Conservation (phyloP, 805 yeast species). For the Ogataea dorogensis region DNA sequence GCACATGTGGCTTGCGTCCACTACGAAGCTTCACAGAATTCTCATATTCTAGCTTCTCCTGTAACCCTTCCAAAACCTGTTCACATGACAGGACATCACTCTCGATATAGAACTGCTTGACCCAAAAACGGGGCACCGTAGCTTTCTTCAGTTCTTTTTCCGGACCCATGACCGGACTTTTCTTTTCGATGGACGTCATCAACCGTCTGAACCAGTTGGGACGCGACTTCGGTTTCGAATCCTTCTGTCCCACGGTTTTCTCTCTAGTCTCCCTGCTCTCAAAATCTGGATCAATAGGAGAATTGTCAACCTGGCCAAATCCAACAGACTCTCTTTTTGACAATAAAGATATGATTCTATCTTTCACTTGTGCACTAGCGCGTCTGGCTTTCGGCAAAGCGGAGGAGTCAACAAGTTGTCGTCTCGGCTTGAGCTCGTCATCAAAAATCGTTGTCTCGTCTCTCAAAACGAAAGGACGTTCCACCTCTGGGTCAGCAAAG, state of each 20-base stretch:
- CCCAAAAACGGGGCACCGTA: constrained; percentile 3
- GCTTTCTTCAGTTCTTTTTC: constrained; percentile 1
- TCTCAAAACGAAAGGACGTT: constrained; percentile 3
- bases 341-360: constrained; percentile 12
- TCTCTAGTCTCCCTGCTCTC: constrained; percentile 8
- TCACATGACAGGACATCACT: constrained; percentile 4
- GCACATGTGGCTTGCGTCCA: constrained; percentile 4
- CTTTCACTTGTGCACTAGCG: constrained; percentile 7
- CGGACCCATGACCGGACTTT: neutral
- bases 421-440: constrained; percentile 13
- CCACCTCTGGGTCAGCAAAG: constrained; percentile 32
- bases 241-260: constrained; percentile 4
- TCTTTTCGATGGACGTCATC: constrained; percentile 4
- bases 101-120: constrained; percentile 4
- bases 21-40: constrained; percentile 5
- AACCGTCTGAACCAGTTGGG: constrained; percentile 16
- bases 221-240: constrained; percentile 2
- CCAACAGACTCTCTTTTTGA: constrained; percentile 12
- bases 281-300: constrained; percentile 29
- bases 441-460: constrained; percentile 21
- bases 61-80: constrained; percentile 6
- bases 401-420: constrained; percentile 12
- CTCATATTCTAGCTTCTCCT: constrained; percentile 7
- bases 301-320: constrained; percentile 22
- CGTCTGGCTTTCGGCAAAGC: constrained; percentile 1